A percentile compares a stretch with the other conserved stretches of the same genome.
phyloP scores from a whole-genome alignment of 306 rosid species.

The Quercus robur region DNA sequence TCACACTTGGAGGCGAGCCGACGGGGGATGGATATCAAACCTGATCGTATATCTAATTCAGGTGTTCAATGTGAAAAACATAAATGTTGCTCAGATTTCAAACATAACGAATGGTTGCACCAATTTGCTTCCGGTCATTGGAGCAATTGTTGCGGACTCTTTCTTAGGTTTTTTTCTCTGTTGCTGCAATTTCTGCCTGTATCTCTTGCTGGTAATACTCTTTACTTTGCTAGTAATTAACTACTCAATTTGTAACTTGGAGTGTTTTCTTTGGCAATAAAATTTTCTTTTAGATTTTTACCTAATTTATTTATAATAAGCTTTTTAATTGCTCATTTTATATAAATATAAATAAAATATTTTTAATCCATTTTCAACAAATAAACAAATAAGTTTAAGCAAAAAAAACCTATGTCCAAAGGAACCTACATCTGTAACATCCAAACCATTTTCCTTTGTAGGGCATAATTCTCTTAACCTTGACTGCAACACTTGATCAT shows the following conservation, averaged over 20 bases:
- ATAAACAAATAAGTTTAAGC: too few species aligned
- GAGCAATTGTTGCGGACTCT: constrained; percentile 50
- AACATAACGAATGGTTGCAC: constrained; percentile 33
- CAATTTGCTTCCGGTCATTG: constrained; percentile 35
- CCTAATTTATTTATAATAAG: too few species aligned
- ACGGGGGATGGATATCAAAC: constrained; percentile 27
- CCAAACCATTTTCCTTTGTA: neutral
- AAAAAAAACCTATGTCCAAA: too few species aligned
- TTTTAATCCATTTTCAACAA: too few species aligned
- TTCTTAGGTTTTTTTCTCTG: constrained; percentile 44
- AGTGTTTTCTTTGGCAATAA: too few species aligned
- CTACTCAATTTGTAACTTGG: too few species aligned
- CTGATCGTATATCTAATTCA: constrained; percentile 42
- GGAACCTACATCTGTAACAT: neutral
- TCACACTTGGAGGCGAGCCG: constrained; percentile 25
- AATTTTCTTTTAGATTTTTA: too few species aligned
- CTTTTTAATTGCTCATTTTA: too few species aligned
- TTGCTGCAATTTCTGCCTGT: constrained; percentile 20
- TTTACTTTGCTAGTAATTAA: neutral
- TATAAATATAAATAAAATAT: too few species aligned
- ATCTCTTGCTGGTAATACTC: neutral
- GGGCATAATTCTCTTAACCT: constrained; percentile 8
- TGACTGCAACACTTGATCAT: constrained; percentile 5
- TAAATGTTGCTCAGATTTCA: constrained; percentile 40
- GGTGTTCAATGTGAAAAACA: constrained; percentile 40